Percentiles rank a stretch among this genome's conserved stretches.
These are phyloP conservation scores for Curvularia verruculosa DNA, from an alignment of 2,329 filamentous ascomycete genomes.

Conservation along the genomic window DNA sequence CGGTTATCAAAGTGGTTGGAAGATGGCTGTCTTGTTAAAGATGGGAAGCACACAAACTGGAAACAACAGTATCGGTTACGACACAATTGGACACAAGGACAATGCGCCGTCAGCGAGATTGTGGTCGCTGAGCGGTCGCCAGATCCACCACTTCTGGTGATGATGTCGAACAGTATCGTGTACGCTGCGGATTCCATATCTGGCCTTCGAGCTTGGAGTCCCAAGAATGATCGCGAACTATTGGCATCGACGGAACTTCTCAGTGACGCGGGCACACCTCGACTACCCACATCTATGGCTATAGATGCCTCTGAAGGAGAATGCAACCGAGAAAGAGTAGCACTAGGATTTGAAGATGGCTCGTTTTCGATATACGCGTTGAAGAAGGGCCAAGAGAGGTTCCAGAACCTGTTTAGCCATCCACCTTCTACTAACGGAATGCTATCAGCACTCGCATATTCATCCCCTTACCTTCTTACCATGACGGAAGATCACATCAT, in stretches of 20 bases:
- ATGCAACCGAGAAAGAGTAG: constrained; percentile 41
- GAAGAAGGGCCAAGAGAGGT: constrained; percentile 50
- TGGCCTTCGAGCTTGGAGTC: constrained; percentile 80
- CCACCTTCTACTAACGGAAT: constrained; percentile 67
- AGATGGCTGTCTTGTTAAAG: constrained; percentile 62
- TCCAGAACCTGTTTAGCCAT: constrained; percentile 64
- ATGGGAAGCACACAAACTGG: constrained; percentile 70
- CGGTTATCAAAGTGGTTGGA: constrained; percentile 66
- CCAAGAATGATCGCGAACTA: constrained; percentile 64
- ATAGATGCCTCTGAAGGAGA: constrained; percentile 58
- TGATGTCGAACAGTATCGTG: constrained; percentile 76
- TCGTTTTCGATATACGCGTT: constrained; percentile 70
- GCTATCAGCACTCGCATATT: constrained; percentile 73
- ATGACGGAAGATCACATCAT: constrained; percentile 76
- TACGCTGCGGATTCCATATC: constrained; percentile 73
- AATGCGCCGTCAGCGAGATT: constrained; percentile 80
- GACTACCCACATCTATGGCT: constrained; percentile 66
- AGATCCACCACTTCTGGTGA: constrained; percentile 71
- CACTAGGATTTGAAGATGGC: constrained; percentile 53
- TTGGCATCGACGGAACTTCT: constrained; percentile 57
- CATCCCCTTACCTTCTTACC: constrained; percentile 77
- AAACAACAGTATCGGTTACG: constrained; percentile 86
- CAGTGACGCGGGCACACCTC: constrained; percentile 22
- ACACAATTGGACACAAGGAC: constrained; percentile 88
- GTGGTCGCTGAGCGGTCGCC: constrained; percentile 61